Evolutionary conservation across 164 flowering plant genomes (phyloP), one percentile per base, ranked within the genome.

Genomic region (Akebia trifoliata): DNA sequence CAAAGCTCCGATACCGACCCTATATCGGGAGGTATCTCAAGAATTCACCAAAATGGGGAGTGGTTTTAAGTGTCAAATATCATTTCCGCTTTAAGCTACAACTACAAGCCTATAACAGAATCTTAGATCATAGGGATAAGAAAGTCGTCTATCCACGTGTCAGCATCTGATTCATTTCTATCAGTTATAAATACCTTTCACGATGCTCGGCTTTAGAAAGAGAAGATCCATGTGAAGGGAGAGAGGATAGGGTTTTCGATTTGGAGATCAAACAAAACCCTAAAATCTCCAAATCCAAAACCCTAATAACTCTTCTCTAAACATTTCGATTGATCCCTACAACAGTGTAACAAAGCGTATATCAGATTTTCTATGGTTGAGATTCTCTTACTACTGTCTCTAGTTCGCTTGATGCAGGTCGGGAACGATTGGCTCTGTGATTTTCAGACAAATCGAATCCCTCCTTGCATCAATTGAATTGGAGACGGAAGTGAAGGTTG

Each of bases 381-480:
- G 2, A 24, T 63, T 62, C 49, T 30, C 10, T 64, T 57, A 55
- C 76, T 76, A 65, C 71, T 64, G 72, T 68, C 78, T 77, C 86
- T 73, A 54, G 77, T 77, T 82, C 84, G 87, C 87, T 82, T 82
- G 87, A 84, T 82, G 84, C 87, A 82, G 87, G 84, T 82, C 87
- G 87, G 87, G 87, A 82, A 77, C 63, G 66, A 54, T 49, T 24
- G 47, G 35, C 54, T 38, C 24, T 34, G n/a, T n/a, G 17, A 9
- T 21, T 31, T 25, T 26, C 15, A 22, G 54, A 65, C 56, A 59
- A 60, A 36, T 64, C 37, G 51, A 68, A 35, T 79, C 87, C 82
- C 79, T 82, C 84, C 84, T 82, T 82, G 87, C 84, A 82, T 82
- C 87, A 82, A 82, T 78, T 82, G 87, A 82, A 82, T 82, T 76